These are phyloP conservation scores for Cenococcum geophilum DNA, from an alignment of 495 filamentous ascomycete genomes.

Conservation along the genomic window DNA sequence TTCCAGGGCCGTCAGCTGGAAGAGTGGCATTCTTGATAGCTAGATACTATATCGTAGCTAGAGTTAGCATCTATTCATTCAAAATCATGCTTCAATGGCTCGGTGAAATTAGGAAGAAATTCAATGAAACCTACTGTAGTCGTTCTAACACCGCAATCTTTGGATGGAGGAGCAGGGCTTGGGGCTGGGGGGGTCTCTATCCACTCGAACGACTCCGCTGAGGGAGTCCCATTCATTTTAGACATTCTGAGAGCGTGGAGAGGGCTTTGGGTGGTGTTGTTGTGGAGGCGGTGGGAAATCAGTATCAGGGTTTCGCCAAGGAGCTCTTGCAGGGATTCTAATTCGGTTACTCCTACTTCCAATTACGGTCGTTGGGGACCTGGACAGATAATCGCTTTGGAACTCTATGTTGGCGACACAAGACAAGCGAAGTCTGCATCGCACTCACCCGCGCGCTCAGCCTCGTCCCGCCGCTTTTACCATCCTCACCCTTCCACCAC, in stretches of 20 bases:
- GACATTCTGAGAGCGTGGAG: background rate
- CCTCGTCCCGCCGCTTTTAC: too few species aligned
- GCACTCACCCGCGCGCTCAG: too few species aligned
- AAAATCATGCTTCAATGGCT: constrained; percentile 3
- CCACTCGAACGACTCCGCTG: constrained; percentile 63
- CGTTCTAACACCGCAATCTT: constrained; percentile 67
- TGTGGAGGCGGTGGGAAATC: background rate
- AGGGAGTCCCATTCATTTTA: constrained; percentile 24
- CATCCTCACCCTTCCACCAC: too few species aligned
- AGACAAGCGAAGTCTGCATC: too few species aligned
- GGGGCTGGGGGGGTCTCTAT: constrained; percentile 68
- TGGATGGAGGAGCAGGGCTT: constrained; percentile 50
- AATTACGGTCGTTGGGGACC: background rate
- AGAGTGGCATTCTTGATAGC: constrained; percentile 76
- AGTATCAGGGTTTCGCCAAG: background rate
- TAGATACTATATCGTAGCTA: constrained; percentile 50
- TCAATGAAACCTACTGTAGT: constrained; percentile 52
- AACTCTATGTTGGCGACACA: background rate
- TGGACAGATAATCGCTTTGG: background rate
- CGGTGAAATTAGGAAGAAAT: background rate
- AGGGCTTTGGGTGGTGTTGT: background rate
- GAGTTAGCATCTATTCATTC: constrained; percentile 3
- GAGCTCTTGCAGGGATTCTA: background rate
- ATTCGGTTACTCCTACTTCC: background rate
- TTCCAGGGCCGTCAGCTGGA: constrained; percentile 67